Conservation (phyloP, 2,329 filamentous ascomycete species). For the Pseudocercospora vitis region DNA sequence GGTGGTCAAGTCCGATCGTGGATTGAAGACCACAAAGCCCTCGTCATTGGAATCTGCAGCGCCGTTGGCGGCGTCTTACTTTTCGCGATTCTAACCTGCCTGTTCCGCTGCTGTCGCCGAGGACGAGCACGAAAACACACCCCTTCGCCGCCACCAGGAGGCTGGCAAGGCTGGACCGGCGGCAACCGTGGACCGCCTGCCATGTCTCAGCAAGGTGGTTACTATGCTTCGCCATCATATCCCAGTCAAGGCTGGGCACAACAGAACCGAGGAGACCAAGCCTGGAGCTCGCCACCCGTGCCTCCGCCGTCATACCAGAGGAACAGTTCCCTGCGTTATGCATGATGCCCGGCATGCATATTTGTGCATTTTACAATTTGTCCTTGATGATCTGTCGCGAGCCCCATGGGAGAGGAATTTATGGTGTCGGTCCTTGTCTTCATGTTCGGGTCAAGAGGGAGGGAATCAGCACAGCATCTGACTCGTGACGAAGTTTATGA, state of each 20-base stretch:
- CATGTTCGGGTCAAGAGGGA: neutral
- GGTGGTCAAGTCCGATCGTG: constrained; percentile 71
- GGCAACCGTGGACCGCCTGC: constrained; percentile 14
- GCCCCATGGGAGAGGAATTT: neutral
- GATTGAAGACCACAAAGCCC: constrained; percentile 72
- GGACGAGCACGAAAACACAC: constrained; percentile 27
- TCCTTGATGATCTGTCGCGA: neutral
- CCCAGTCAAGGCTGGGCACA: constrained; percentile 31
- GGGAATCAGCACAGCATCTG: neutral
- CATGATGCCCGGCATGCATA: constrained; percentile 17
- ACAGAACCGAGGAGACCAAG: constrained; percentile 12
- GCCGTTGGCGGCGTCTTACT: constrained; percentile 73
- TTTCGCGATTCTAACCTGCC: constrained; percentile 67
- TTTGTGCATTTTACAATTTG: neutral
- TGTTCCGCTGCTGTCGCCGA: constrained; percentile 56
- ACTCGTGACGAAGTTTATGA: neutral
- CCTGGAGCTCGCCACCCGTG: constrained; percentile 24
- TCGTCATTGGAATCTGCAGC: constrained; percentile 77
- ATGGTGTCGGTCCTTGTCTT: neutral
- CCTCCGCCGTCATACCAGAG: constrained; percentile 27
- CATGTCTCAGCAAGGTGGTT: constrained; percentile 21
- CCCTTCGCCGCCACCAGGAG: constrained; percentile 31
- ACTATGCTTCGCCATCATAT: constrained; percentile 20
- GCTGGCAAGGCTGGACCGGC: constrained; percentile 38
- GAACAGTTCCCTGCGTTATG: constrained; percentile 25